phyloP scores from a whole-genome alignment of 129 eudicot genomes.

The Escallonia rubra region DNA sequence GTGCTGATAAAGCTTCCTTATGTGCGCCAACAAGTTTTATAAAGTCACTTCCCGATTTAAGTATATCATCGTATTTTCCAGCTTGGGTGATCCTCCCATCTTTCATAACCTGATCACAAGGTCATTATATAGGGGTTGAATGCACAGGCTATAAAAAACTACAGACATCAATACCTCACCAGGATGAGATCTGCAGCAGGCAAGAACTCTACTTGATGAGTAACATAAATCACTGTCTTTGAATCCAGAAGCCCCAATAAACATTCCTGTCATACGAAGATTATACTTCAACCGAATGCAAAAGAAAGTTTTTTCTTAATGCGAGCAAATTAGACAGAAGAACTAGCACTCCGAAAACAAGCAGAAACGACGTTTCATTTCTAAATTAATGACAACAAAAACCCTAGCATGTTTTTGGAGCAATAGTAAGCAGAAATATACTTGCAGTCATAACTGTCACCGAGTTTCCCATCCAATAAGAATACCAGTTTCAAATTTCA shows the following conservation, averaged over 20 bases:
- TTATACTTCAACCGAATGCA: too few species aligned
- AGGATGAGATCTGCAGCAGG: conserved; percentile 73
- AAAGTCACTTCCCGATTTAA: conserved; percentile 59
- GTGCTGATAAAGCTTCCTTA: conserved; percentile 56
- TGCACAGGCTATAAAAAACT: conserved; percentile 6
- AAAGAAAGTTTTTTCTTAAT: too few species aligned
- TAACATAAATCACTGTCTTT: conserved; percentile 77
- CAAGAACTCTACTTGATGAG: too few species aligned
- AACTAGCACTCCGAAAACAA: neutral
- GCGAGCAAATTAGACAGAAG: neutral
- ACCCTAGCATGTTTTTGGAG: too few species aligned
- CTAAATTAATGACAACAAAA: too few species aligned
- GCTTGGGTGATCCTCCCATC: conserved; percentile 73
- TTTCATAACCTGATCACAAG: conserved; percentile 60
- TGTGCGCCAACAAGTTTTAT: conserved; percentile 88
- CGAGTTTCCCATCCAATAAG: conserved; percentile 1
- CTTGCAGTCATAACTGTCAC: too few species aligned
- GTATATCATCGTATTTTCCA: conserved; percentile 69
- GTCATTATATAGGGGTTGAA: neutral
- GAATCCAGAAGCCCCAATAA: conserved; percentile 56
- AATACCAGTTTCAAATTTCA: too few species aligned
- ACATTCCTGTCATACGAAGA: conserved; percentile 56
- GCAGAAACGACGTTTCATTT: too few species aligned
- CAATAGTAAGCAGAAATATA: too few species aligned
- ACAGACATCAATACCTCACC: conserved; percentile 37